Base-by-base conservation (phyloP, 169 alveolate genomes). In the Eimeria maxima region DNA sequence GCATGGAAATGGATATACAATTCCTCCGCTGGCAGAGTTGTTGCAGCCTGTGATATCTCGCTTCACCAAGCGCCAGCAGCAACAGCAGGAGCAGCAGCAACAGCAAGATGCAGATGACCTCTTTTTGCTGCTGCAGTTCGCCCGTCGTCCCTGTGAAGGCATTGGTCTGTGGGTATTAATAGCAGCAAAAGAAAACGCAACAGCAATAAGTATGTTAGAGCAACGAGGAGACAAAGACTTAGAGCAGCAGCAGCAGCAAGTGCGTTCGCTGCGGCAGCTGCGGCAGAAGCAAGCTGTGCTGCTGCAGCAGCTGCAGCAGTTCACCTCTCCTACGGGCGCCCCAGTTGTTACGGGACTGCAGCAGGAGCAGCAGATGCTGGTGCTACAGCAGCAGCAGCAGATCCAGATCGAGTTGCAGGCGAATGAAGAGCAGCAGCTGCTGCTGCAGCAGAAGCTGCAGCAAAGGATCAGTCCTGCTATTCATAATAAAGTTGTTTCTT, bases 81-180 rank as follows among this genome's bases (percentile, higher is more conserved):
- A 81, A 47, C 90, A 81, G 73, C 90, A 81, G 90, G 44, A 81
- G 71, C 73, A 53, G 60, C 60, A 27, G 90, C 90, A 57, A 53
- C 90, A 81, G 73, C 53, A 47, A n/a, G 90, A 81, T 38, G 38
- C 90, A 1, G 73, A 81, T n/a, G 90, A 81, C 44, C 42, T 81
- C 47, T 81, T 81, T 81, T n/a, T 81, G 90, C 71, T 81, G 90
- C 90, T 81, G 90, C 90, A 81, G 71, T 81, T 81, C 47, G 90
- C 90, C 24, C 42, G 90, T 5, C 65, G 90, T 3, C 90, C 69
- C 10, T 16, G 16, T 16, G 71, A 45, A n/a, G 90, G 63, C 3
- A 45, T 81, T n/a, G 42, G 63, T 10, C 14, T 47, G 50, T 81
- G 90, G 90, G 73, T 81, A 38, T 24, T 81, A 38, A 47, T 81